A percentile compares a stretch with the other conserved stretches of the same genome.
Conservation (phyloP, 345 rosid species). For the Eutrema heterophyllum region DNA sequence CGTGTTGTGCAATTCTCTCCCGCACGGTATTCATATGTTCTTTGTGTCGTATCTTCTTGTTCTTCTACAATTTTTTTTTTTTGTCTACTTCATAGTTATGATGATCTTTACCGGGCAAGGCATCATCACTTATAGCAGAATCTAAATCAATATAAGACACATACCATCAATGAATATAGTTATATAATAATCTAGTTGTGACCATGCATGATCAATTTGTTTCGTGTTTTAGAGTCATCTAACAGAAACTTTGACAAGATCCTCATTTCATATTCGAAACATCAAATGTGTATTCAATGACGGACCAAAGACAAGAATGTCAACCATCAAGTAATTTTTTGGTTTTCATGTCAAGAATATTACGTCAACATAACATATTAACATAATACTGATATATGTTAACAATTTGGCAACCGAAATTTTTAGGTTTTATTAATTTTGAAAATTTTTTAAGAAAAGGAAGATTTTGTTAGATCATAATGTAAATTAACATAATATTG, state of each 20-base stretch:
- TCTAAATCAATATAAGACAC: neutral
- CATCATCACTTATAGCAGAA: neutral
- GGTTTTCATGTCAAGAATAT: no score
- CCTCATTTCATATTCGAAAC: no score
- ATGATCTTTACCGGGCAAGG: neutral
- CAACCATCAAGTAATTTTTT: no score
- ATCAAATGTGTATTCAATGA: no score
- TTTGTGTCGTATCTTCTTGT: slow-evolving; percentile 17
- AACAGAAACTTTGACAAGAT: neutral
- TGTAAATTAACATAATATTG: no score
- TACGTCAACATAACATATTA: no score
- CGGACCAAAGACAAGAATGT: no score
- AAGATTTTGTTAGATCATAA: no score
- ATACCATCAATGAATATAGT: neutral
- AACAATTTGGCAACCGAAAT: no score
- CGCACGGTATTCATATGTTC: slow-evolving; percentile 24
- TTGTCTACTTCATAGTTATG: neutral
- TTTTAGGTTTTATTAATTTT: no score
- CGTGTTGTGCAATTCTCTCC: slow-evolving; percentile 17
- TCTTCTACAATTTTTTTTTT: neutral
- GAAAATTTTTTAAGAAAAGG: no score
- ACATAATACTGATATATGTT: no score
- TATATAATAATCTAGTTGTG: neutral
- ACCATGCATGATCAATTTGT: neutral
- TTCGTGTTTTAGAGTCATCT: neutral